Base-by-base conservation (phyloP, 176 grass and related monocot species). In the Miscanthus lutarioriparius region DNA sequence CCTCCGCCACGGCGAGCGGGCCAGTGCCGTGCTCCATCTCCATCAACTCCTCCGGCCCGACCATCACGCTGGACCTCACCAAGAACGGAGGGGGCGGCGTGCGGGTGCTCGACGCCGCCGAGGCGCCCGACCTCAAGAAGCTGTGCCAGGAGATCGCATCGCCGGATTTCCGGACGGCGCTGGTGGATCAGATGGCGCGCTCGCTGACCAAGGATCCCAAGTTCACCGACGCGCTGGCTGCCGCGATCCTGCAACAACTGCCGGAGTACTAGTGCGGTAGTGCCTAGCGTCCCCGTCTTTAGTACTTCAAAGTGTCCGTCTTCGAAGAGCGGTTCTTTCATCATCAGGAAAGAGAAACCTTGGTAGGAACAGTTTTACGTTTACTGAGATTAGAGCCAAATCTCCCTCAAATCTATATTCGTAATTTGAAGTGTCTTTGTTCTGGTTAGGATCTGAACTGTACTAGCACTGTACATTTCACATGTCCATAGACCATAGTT, bases 11-110 rank as follows among this genome's bases (percentile, higher is more conserved):
- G 32, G 27, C 23, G 44, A 6, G 20, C 71, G 86, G 47, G 4
- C 22, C 89, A 16, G 64, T 90, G 38, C 93, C 95, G 25, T 93
- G 91, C 79, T 88, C 89, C 25, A 79, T 91, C 54, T 86, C 88
- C 65, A 74, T 92, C 62, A 88, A 87, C 81, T 85, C 97, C 61
- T 80, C 90, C 28, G 67, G 84, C 26, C 86, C 93, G 4, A 92
- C 84, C 47, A 91, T 96, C 88, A 99, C 86, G 20, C 76, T 95
- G 1, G 93, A 98, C 86, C 86, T 94, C 66, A 89, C 85, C 25
- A 87, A 80, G 48, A 86, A 82, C 39, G 68, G 17, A 4, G 73
- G 9, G 0, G 66, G 66, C n/a, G 67, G 58, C 22, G 49, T 79
- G 28, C 80, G 26, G 28, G 40, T 63, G 14, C 51, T 80, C 17